Evolutionary conservation across 495 filamentous ascomycete species (phyloP).

Genomic region (Monascus purpureus): DNA sequence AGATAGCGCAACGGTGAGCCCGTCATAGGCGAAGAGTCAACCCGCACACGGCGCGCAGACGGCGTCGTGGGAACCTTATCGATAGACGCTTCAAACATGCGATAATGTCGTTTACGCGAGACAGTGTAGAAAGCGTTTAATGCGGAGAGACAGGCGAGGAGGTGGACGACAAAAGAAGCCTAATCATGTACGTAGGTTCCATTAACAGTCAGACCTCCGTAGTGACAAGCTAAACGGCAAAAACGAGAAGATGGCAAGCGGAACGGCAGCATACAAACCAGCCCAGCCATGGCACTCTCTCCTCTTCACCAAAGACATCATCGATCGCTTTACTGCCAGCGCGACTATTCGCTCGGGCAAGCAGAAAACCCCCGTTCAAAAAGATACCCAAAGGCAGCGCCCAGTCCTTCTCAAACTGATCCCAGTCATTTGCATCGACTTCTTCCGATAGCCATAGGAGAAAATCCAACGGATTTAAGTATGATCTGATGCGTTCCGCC

Average conservation of each 20-base stretch:
- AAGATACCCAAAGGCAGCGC: constrained; percentile 57
- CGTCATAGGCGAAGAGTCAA: constrained; percentile 71
- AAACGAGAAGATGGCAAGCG: too few species aligned
- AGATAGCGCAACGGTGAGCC: constrained; percentile 71
- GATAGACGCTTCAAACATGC: constrained; percentile 77
- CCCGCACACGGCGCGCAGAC: constrained; percentile 76
- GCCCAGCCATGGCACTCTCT: constrained; percentile 48
- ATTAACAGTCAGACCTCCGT: constrained; percentile 1
- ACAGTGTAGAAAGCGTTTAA: constrained; percentile 76
- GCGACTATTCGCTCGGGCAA: constrained; percentile 65
- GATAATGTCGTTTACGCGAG: constrained; percentile 68
- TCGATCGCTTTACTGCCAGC: constrained; percentile 33
- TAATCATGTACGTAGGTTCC: constrained; percentile 17
- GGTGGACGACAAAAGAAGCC: constrained; percentile 53
- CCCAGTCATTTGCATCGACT: constrained; percentile 77
- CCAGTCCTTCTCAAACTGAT: constrained; percentile 59
- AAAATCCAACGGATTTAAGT: constrained; percentile 78
- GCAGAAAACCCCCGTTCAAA: constrained; percentile 66
- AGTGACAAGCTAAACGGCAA: constrained; percentile 2
- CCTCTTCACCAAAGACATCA: constrained; percentile 74
- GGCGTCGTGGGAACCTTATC: constrained; percentile 63
- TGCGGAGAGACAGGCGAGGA: constrained; percentile 48
- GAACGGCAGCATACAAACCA: constrained; percentile 68
- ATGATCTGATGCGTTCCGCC: constrained; percentile 56
- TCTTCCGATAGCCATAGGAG: constrained; percentile 81